A percentile compares a stretch with the other conserved stretches of the same genome.
Evolutionary conservation across 345 rosid species (phyloP).

Genomic region (Eucalyptus brandiana): DNA sequence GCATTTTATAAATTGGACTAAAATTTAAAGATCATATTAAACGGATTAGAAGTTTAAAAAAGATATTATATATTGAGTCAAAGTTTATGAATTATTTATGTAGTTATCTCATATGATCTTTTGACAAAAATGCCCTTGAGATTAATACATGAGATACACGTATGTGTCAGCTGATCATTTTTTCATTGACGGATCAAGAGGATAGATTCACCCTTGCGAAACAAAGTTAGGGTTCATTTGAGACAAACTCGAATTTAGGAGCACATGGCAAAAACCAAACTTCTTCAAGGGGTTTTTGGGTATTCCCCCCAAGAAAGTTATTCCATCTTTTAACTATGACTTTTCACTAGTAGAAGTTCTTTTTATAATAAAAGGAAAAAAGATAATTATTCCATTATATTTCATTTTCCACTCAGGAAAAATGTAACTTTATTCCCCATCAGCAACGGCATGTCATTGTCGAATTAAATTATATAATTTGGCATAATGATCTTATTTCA

Average conservation of each 20-base stretch:
- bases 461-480: neutral
- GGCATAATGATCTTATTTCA: neutral
- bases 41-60: neutral
- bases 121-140: neutral
- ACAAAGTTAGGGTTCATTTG: neutral
- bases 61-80: fast-evolving
- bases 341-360: neutral
- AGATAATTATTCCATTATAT: neutral
- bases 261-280: neutral
- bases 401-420: neutral
- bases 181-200: neutral
- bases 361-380: neutral
- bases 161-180: neutral
- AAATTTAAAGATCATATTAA: fast-evolving
- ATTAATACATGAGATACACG: neutral
- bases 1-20: neutral
- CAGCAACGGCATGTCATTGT: fast-evolving
- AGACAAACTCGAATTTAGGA: neutral
- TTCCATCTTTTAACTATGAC: neutral
- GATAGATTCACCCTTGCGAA: neutral
- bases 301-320: neutral
- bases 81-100: neutral
- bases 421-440: neutral
- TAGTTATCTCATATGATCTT: neutral
- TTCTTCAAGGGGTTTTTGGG: neutral